These are phyloP conservation scores for Hanseniaspora mollemarum DNA, from an alignment of 805 yeast genomes.

Conservation along the genomic window DNA sequence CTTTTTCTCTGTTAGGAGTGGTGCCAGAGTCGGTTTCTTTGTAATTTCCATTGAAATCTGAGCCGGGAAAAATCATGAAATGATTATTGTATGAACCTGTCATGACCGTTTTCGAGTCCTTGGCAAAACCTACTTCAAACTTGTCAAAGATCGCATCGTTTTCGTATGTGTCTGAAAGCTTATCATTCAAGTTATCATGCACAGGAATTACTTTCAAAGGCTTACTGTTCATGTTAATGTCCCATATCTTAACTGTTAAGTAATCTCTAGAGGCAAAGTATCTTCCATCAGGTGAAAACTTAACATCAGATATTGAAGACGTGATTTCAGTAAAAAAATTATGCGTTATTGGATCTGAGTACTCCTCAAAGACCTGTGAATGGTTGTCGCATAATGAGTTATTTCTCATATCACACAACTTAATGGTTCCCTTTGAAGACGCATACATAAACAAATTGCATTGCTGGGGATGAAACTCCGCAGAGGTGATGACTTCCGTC, in stretches of 20 bases:
- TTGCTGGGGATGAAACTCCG: constrained; percentile 86
- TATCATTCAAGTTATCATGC: constrained; percentile 86
- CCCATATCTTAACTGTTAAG: constrained; percentile 97
- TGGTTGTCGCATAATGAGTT: constrained; percentile 88
- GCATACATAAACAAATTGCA: constrained; percentile 94
- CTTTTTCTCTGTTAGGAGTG: constrained; percentile 13
- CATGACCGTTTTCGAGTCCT: constrained; percentile 84
- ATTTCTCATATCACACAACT: constrained; percentile 91
- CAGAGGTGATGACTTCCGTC: constrained; percentile 92
- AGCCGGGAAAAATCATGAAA: constrained; percentile 92
- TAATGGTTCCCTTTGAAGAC: constrained; percentile 88
- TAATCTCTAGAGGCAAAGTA: constrained; percentile 95
- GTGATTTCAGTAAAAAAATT: constrained; percentile 97
- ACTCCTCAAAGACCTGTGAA: constrained; percentile 80
- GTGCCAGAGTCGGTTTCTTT: constrained; percentile 15
- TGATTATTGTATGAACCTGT: constrained; percentile 96
- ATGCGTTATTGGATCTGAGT: constrained; percentile 81
- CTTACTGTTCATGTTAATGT: constrained; percentile 87
- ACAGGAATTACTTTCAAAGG: constrained; percentile 91
- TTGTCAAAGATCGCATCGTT: constrained; percentile 97
- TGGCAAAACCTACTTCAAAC: constrained; percentile 90
- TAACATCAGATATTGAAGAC: constrained; percentile 83
- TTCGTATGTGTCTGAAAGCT: constrained; percentile 93
- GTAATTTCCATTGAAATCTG: constrained; percentile 23
- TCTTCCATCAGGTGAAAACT: constrained; percentile 82